A percentile compares a stretch with the other conserved stretches of the same genome.
phyloP scores from a whole-genome alignment of 768 basidiomycete species.

The Lentinus tigrinus region DNA sequence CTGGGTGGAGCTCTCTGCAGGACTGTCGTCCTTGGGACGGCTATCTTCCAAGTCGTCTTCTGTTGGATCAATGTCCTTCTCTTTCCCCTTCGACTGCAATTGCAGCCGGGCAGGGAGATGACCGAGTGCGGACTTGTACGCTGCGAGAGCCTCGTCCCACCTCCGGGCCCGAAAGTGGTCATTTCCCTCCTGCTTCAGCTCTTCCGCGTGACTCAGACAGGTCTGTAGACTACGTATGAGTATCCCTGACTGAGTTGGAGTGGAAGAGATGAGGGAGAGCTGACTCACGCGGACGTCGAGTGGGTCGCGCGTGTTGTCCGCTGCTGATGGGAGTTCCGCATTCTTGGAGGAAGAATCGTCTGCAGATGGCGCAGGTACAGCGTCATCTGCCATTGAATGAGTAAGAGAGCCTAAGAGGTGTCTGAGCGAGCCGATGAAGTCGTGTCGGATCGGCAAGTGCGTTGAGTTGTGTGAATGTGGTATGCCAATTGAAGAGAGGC shows the following conservation, averaged over 20 bases:
- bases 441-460: too few species aligned
- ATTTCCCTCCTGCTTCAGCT: conserved; percentile 76
- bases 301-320: neutral
- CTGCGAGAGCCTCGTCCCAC: conserved; percentile 69
- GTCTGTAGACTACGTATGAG: conserved; percentile 33
- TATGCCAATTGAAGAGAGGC: too few species aligned
- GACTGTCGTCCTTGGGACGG: conserved; percentile 15
- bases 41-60: conserved; percentile 8
- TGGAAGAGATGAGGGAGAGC: neutral
- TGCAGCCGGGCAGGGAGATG: conserved; percentile 46
- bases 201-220: conserved; percentile 49
- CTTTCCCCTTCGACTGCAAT: conserved; percentile 29
- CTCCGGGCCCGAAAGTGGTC: conserved; percentile 59
- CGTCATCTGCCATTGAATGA: too few species aligned
- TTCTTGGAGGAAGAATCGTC: too few species aligned
- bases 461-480: too few species aligned
- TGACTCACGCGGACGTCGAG: neutral
- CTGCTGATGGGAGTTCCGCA: too few species aligned
- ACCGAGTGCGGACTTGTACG: conserved; percentile 70
- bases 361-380: too few species aligned
- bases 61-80: conserved; percentile 24
- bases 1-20: conserved; percentile 21
- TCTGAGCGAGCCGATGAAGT: too few species aligned
- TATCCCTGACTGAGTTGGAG: neutral
- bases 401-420: too few species aligned